Evolutionary conservation across 1,284 basidiomycete species (phyloP).

Genomic region (Chiua sp.): DNA sequence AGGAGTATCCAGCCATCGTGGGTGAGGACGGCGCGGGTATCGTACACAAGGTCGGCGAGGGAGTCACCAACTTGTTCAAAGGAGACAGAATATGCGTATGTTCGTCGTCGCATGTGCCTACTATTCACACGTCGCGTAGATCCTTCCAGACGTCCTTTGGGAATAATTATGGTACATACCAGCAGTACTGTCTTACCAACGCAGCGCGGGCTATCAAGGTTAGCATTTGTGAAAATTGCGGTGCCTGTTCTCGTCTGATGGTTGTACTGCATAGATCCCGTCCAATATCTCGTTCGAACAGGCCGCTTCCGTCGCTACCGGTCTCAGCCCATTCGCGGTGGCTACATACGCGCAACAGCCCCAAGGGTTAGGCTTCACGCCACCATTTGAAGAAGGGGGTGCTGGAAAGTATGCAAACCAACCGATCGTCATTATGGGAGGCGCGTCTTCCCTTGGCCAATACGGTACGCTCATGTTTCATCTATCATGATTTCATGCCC

Average conservation of each 20-base stretch:
- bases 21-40: constrained; percentile 5
- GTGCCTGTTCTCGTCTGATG: background rate
- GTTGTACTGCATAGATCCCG: background rate
- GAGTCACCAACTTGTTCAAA: background rate
- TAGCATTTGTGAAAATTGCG: background rate
- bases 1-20: constrained; percentile 1
- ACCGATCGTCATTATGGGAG: constrained; percentile 45
- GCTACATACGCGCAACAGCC: constrained; percentile 30
- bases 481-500: background rate
- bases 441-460: constrained; percentile 43
- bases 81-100: constrained; percentile 2
- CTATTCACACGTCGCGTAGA: background rate
- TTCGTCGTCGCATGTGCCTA: background rate
- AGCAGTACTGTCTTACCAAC: background rate
- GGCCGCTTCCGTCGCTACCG: constrained; percentile 38
- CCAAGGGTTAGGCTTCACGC: constrained; percentile 19
- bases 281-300: constrained; percentile 49
- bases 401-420: constrained; percentile 37
- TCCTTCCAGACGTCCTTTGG: background rate
- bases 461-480: constrained; percentile 31
- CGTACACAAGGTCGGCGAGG: constrained; percentile 5
- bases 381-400: constrained; percentile 28
- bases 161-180: background rate
- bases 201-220: background rate
- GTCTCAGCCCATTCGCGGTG: constrained; percentile 32